Base-by-base conservation (phyloP, 78 protist genomes). In the Chrysochromulina parva region DNA sequence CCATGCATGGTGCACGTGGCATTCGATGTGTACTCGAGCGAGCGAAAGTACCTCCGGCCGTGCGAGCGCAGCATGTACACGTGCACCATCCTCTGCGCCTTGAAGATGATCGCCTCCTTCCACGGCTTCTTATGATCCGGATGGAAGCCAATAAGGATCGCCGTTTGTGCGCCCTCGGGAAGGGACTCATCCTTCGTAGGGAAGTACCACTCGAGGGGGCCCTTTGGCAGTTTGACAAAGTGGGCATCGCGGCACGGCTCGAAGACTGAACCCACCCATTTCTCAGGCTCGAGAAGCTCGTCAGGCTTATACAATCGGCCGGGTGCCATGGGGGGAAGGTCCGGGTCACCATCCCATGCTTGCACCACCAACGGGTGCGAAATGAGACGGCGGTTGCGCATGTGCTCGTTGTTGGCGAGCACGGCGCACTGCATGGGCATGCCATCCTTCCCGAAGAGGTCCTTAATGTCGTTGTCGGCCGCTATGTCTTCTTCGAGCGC, bases 21-120 rank as follows among this genome's bases (percentile, higher is more conserved):
- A 88, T 89, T 85, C 17, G 92, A 60, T 84, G 89, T 1, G 90
- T 85, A 93, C 71, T 69, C 78, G 38, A 78, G 93, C 60, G 60
- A 5, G 84, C 93, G 90, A 66, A 57, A 91, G 80, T 71, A 74
- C 48, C 95, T 76, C 26, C 95, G 80, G 11, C 95, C 95, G 89
- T 82, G 26, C 47, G 74, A 59, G 50, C 47, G 5, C 7, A 66
- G 1, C 5, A 26, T 26, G 38, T 24, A 66, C 47, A 19, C 73
- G 17, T 24, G 73, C n/a, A 66, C 73, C 38, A 66, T 1, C 47
- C 73, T 26, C 26, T 7, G 73, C 73, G 19, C 73, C 7, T 38
- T 26, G 17, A 24, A 66, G 38, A 66, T 38, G 13, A 66, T 24
- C 24, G 17, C 7, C 38, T 66, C 73, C 38, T 1, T 13, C 24